Evolutionary conservation across 2,329 filamentous ascomycete species (phyloP).

Genomic region (Alternaria sp.): DNA sequence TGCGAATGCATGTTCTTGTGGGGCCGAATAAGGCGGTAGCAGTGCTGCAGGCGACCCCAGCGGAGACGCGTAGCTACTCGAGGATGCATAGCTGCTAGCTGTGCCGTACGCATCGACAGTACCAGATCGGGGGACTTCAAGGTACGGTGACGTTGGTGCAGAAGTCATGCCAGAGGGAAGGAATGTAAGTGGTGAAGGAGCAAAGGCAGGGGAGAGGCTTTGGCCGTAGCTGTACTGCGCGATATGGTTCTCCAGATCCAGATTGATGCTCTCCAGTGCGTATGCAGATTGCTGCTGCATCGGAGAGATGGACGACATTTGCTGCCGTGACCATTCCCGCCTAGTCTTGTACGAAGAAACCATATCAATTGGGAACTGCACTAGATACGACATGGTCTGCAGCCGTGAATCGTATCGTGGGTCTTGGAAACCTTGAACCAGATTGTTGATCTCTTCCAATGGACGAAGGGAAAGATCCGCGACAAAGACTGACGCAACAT

Average conservation of each 20-base stretch:
- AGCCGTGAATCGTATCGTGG: constrained; percentile 52
- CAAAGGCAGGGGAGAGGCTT: constrained; percentile 60
- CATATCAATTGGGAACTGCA: constrained; percentile 57
- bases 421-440: constrained; percentile 64
- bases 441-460: constrained; percentile 84
- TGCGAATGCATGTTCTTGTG: constrained; percentile 53
- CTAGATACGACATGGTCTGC: constrained; percentile 55
- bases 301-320: constrained; percentile 42
- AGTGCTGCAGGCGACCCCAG: constrained; percentile 48
- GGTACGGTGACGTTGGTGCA: constrained; percentile 52
- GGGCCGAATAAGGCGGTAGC: constrained; percentile 45
- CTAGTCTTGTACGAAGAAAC: constrained; percentile 53
- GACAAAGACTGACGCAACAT: constrained; percentile 86
- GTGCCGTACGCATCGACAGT: constrained; percentile 40
- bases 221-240: constrained; percentile 52
- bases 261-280: constrained; percentile 50
- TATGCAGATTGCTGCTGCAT: constrained; percentile 50
- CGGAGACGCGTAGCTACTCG: constrained; percentile 48
- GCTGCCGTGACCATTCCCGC: constrained; percentile 51
- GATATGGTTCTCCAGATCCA: constrained; percentile 52
- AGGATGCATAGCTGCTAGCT: constrained; percentile 39
- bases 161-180: constrained; percentile 46
- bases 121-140: constrained; percentile 54
- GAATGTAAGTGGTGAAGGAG: constrained; percentile 56
- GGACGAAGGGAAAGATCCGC: constrained; percentile 74